Evolutionary conservation across 352 stramenopile species (phyloP).

Genomic region (Phytophthora cactorum): DNA sequence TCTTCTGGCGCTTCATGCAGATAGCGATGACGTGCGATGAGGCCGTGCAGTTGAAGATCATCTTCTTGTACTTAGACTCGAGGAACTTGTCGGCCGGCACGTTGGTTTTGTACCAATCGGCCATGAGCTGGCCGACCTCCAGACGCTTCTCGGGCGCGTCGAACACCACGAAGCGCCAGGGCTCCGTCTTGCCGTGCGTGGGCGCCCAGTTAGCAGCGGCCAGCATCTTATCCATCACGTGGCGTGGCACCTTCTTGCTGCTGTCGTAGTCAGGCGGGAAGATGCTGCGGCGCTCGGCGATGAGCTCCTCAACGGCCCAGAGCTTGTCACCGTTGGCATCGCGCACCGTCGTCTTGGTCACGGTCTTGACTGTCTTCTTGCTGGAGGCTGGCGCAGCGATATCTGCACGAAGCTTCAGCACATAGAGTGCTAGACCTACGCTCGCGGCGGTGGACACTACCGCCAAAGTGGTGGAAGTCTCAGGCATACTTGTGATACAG

Average conservation of each 20-base stretch:
- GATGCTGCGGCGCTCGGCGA: slow-evolving; percentile 77
- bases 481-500: slow-evolving; percentile 25
- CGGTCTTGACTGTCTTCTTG: slow-evolving; percentile 34
- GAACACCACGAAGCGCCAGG: slow-evolving; percentile 88
- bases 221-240: slow-evolving; percentile 80
- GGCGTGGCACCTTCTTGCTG: slow-evolving; percentile 53
- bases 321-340: slow-evolving; percentile 39
- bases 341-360: slow-evolving; percentile 31
- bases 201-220: slow-evolving; percentile 84
- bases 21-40: slow-evolving; percentile 86
- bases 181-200: slow-evolving; percentile 81
- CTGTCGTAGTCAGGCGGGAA: slow-evolving; percentile 78
- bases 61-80: slow-evolving; percentile 85
- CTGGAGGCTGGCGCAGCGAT: background rate
- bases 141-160: slow-evolving; percentile 51
- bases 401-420: slow-evolving; percentile 43
- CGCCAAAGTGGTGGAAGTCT: slow-evolving; percentile 32
- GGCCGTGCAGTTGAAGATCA: slow-evolving; percentile 67
- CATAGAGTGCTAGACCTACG: slow-evolving; percentile 45
- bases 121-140: slow-evolving; percentile 70
- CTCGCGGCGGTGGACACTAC: slow-evolving; percentile 40
- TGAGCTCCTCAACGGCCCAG: slow-evolving; percentile 78
- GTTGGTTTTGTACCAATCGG: slow-evolving; percentile 71
- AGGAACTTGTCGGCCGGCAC: slow-evolving; percentile 73
- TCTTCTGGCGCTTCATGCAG: slow-evolving; percentile 88